Evolutionary conservation across 495 filamentous ascomycete species (phyloP), one percentile per base, ranked within the genome.

Genomic region (Aspergillus steynii): DNA sequence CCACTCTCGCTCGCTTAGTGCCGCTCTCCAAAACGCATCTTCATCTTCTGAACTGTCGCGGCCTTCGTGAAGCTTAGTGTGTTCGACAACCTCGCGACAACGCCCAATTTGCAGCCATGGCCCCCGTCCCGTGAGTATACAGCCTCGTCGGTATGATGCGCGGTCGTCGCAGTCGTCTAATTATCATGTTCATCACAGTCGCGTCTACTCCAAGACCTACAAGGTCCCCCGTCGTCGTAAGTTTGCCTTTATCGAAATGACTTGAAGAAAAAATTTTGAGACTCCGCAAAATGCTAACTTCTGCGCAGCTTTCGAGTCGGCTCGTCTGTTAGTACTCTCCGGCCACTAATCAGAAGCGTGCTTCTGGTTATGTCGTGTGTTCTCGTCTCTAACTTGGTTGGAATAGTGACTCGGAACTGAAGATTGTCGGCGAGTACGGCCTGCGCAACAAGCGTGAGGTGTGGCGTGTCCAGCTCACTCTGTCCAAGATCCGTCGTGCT

Each of bases 401-500:
- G 63, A 68, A 72, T 85, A 99, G 96, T 85, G 95, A 99, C 85
- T 90, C 93, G 73, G 95, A 99, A 82, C 83, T 99, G 83, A 99
- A 98, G 89, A 87, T 92, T 80, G 95, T 99, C 73, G 95, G 95
- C 80, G 95, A 98, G 85, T 99, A 93, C 83, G 95, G 95, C 78
- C 90, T 99, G 65, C 88, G 91, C 78, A 99, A 99, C 88, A 99
- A 99, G 92, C 94, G 95, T 82, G 95, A 99, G 85, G 96, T 99
- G 71, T 99, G 95, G 95, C 92, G 95, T 82, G 95, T 99, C 73
- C 88, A 91, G 87, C 90, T 98, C 80, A 97, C 93, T 64, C 92
- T 99, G 67, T 99, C 95, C 82, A 99, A 99, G 88, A 98, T 99
- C 74, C 93, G 95, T 91, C 96, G 95, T 96, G 95, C 95, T 88